Conservation (phyloP, 495 filamentous ascomycete genomes). For the Podospora bellae-mahoneyi region DNA sequence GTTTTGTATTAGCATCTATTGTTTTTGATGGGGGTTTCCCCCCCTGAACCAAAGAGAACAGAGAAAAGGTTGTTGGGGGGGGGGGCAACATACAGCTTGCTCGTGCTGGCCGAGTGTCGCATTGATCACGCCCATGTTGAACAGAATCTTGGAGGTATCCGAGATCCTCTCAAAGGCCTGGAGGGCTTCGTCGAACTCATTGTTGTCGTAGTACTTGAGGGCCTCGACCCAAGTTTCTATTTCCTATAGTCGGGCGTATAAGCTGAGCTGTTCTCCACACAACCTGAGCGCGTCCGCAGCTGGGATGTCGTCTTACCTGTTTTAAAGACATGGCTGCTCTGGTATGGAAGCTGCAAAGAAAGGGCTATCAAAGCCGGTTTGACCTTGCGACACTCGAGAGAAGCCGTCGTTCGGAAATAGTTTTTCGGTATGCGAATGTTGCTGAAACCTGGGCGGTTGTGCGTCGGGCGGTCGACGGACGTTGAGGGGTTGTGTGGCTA, state of each 20-base stretch:
- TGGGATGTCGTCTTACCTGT: constrained; percentile 53
- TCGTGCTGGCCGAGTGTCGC: constrained; percentile 96
- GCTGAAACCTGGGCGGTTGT: constrained; percentile 28
- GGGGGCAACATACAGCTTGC: constrained; percentile 72
- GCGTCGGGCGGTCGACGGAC: constrained; percentile 21
- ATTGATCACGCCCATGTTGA: constrained; percentile 98
- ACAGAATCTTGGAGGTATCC: constrained; percentile 97
- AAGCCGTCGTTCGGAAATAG: constrained; percentile 2
- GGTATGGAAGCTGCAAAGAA: constrained; percentile 15
- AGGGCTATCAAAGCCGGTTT: constrained; percentile 22
- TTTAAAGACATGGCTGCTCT: constrained; percentile 65
- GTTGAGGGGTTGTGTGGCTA: constrained; percentile 30
- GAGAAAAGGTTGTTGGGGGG: constrained; percentile 1
- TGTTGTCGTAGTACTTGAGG: constrained; percentile 87
- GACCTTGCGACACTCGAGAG: constrained; percentile 5
- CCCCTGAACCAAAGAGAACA: not conserved
- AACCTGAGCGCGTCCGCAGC: not conserved
- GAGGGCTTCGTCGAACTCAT: constrained; percentile 88
- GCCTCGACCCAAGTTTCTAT: constrained; percentile 98
- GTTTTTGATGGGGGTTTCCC: not conserved
- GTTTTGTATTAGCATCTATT: not conserved
- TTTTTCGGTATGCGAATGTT: constrained; percentile 5
- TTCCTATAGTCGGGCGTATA: constrained; percentile 59
- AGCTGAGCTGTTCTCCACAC: constrained; percentile 13
- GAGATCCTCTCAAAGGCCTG: constrained; percentile 78